Base-by-base conservation (phyloP, 768 basidiomycete species). In the Rubroboletus satanas region DNA sequence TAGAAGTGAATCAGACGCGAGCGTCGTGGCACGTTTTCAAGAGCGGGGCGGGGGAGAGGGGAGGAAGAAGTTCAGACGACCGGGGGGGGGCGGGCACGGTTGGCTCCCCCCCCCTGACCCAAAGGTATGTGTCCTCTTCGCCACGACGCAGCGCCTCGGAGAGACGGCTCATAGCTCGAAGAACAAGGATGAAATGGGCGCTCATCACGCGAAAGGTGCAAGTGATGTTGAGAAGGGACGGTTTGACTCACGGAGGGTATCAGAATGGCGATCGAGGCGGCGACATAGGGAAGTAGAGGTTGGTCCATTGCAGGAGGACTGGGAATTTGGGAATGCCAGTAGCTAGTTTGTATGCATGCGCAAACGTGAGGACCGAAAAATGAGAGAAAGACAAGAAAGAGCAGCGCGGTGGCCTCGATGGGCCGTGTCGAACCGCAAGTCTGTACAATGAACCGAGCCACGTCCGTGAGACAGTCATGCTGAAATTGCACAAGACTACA, bases 151-250 rank as follows among this genome's bases (percentile, higher is more conserved):
- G 68, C 68, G 70, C 64, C 58, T 62, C 48, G 56, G 7, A 63
- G 66, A 73, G 64, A 73, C 59, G 72, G 77, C 89, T 84, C 84
- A 73, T 63, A 67, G 76, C 85, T 91, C 90, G 77, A 87, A 91
- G 89, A 91, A 92, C 89, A 92, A 92, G 89, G 89, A 92, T 92
- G 90, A 89, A 81, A 70, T 53, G 74, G 76, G 75, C 71, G 61
- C 74, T 82, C 85, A 88, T 89, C 88, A 58, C 67, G 54, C 42
- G 43, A 54, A n/a, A 45, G 7, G 23, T 29, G 44, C 31, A 1
- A 37, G 26, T 14, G 21, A 43, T 5, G n/a, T 26, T 7, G n/a
- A 45, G 21, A 53, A 29, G 42, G 33, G n/a, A 45, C 11, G 23
- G 35, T 21, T 31, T 12, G 29, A 73, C 70, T 71, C 60, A 73